A percentile compares a stretch with the other conserved stretches of the same genome.
Evolutionary conservation across 108 stramenopile species (phyloP).

Genomic region (Conticribra guillardii): DNA sequence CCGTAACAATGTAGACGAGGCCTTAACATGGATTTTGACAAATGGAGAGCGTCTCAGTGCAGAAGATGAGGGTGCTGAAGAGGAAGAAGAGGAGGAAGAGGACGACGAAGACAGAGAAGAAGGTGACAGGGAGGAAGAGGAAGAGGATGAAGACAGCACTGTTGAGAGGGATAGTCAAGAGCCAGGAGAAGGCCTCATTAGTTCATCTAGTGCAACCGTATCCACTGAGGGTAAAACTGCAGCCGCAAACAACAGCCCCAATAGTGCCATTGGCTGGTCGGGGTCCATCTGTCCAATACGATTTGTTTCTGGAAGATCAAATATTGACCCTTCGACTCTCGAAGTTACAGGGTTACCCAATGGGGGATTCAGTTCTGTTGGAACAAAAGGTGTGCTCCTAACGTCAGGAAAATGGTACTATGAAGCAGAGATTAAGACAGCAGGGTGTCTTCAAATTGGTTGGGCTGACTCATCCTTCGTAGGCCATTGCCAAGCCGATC

Average conservation of each 20-base stretch:
- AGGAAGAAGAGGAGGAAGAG: conserved; percentile 67
- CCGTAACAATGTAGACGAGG: conserved; percentile 93
- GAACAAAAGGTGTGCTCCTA: conserved; percentile 82
- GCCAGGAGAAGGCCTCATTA: too few relatives aligned
- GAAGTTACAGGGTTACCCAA: conserved; percentile 76
- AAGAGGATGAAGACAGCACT: conserved; percentile 10
- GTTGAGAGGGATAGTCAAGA: conserved; percentile 10
- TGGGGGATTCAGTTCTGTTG: conserved; percentile 89
- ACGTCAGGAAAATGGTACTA: conserved; percentile 94
- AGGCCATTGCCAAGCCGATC: conserved; percentile 85
- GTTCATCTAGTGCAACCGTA: too few relatives aligned
- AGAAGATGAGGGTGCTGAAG: conserved; percentile 75
- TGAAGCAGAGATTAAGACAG: conserved; percentile 86
- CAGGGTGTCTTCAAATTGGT: conserved; percentile 94
- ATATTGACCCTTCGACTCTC: conserved; percentile 67
- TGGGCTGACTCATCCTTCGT: conserved; percentile 91
- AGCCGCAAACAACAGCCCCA: conserved; percentile 22
- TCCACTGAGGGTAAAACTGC: too few relatives aligned
- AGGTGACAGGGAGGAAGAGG: conserved; percentile 47
- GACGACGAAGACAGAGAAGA: conserved; percentile 44
- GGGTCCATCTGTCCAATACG: conserved; percentile 72
- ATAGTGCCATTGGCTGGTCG: conserved; percentile 52
- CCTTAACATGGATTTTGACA: conserved; percentile 95
- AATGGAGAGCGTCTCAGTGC: conserved; percentile 88
- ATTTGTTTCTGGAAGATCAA: conserved; percentile 75